A percentile compares a stretch with the other conserved stretches of the same genome.
These are phyloP conservation scores for Miscanthus lutarioriparius DNA, from an alignment of 176 grass and related monocot genomes.

Conservation along the genomic window DNA sequence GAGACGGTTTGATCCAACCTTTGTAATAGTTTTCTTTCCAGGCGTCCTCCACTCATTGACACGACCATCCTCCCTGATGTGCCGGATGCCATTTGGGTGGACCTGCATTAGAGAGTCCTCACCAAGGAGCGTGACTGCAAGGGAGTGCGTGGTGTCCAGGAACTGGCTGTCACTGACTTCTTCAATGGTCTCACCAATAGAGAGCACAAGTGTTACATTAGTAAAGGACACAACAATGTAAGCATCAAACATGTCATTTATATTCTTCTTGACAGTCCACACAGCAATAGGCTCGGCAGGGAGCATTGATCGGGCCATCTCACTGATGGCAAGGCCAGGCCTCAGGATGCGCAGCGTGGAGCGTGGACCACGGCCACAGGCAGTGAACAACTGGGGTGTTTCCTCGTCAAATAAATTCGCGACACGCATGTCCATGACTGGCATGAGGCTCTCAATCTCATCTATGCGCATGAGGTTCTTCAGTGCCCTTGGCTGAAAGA, in stretches of 20 bases:
- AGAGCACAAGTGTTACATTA: constrained; percentile 92
- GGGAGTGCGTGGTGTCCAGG: constrained; percentile 87
- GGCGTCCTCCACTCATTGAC: constrained; percentile 96
- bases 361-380: constrained; percentile 80
- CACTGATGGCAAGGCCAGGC: constrained; percentile 91
- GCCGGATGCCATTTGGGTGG: constrained; percentile 90
- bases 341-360: constrained; percentile 81
- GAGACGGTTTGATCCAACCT: constrained; percentile 86
- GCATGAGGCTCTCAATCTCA: constrained; percentile 55
- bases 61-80: constrained; percentile 98
- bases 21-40: constrained; percentile 98
- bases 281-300: constrained; percentile 90
- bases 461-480: constrained; percentile 55
- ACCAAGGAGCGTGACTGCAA: constrained; percentile 83
- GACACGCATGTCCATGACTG: constrained; percentile 93
- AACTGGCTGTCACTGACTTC: constrained; percentile 97
- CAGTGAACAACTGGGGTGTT: constrained; percentile 87
- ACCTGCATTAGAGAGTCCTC: constrained; percentile 99
- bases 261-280: constrained; percentile 99
- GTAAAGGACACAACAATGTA: constrained; percentile 95
- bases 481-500: constrained; percentile 85
- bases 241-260: constrained; percentile 92
- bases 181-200: constrained; percentile 97
- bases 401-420: constrained; percentile 97
- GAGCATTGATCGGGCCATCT: constrained; percentile 94